Evolutionary conservation across 495 filamentous ascomycete species (phyloP).

Genomic region (Podospora tetraspora): DNA sequence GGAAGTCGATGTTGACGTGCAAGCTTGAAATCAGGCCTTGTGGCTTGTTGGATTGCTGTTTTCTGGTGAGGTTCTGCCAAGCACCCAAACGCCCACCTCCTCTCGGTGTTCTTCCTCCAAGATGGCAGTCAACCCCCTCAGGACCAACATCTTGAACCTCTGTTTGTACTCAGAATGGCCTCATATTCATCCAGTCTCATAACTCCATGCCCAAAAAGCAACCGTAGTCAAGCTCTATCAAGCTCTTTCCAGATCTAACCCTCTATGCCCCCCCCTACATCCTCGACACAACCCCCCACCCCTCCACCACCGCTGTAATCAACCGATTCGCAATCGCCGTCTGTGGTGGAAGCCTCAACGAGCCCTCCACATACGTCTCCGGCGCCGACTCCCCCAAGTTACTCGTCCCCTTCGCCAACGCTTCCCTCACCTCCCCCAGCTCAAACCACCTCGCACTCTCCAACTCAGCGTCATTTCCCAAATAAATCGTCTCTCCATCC

Average conservation of each 20-base stretch:
- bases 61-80: neutral
- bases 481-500: constrained; percentile 71
- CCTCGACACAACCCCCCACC: constrained; percentile 36
- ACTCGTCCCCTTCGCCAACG: constrained; percentile 54
- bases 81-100: neutral
- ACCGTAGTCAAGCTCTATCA: neutral
- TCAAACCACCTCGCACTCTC: constrained; percentile 84
- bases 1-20: neutral
- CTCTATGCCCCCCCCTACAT: constrained; percentile 24
- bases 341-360: constrained; percentile 63
- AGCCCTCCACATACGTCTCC: constrained; percentile 66
- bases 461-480: constrained; percentile 86
- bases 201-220: neutral
- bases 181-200: neutral
- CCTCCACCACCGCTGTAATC: constrained; percentile 44
- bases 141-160: neutral
- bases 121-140: neutral
- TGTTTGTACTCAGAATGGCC: neutral
- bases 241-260: neutral
- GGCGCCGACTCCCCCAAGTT: constrained; percentile 58
- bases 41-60: neutral
- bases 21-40: neutral
- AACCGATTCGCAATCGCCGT: constrained; percentile 80
- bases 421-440: constrained; percentile 63
- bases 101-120: neutral